Percentiles rank a stretch among this genome's conserved stretches.
phyloP scores from a whole-genome alignment of 441 rosid species.

The Populus hybrid region DNA sequence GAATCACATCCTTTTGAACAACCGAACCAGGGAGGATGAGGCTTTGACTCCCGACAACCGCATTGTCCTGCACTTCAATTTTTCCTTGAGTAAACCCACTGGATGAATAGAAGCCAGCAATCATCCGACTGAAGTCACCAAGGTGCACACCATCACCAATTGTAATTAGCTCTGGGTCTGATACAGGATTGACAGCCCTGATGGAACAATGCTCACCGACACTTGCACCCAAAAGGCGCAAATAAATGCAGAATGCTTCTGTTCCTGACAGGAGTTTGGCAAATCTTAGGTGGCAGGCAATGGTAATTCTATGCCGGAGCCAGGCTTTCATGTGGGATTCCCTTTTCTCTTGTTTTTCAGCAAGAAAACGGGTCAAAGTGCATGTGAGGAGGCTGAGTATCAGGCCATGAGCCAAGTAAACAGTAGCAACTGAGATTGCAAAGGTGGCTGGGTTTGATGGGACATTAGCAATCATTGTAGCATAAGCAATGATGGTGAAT shows the following conservation, averaged over 20 bases:
- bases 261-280: conserved; percentile 70
- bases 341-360: conserved; percentile 30
- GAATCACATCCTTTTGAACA: conserved; percentile 51
- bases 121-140: conserved; percentile 62
- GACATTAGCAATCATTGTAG: conserved; percentile 32
- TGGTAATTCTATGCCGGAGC: conserved; percentile 47
- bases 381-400: conserved; percentile 55
- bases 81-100: conserved; percentile 36
- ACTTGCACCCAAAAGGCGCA: conserved; percentile 54
- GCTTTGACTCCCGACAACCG: conserved; percentile 72
- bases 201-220: conserved; percentile 63
- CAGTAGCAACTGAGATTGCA: conserved; percentile 37
- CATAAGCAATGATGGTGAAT: conserved; percentile 45
- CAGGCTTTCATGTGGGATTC: conserved; percentile 37
- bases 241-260: conserved; percentile 58
- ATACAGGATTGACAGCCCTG: conserved; percentile 63
- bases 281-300: conserved; percentile 64
- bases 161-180: conserved; percentile 47
- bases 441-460: conserved; percentile 35
- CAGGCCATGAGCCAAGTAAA: conserved; percentile 53
- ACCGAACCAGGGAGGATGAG: conserved; percentile 55
- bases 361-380: conserved; percentile 30
- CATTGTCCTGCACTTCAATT: conserved; percentile 49
- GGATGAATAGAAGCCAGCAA: conserved; percentile 45
- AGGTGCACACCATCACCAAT: conserved; percentile 17